phyloP scores from a whole-genome alignment of 371 early-diverging fungal species.

The Funneliformis caledonium region DNA sequence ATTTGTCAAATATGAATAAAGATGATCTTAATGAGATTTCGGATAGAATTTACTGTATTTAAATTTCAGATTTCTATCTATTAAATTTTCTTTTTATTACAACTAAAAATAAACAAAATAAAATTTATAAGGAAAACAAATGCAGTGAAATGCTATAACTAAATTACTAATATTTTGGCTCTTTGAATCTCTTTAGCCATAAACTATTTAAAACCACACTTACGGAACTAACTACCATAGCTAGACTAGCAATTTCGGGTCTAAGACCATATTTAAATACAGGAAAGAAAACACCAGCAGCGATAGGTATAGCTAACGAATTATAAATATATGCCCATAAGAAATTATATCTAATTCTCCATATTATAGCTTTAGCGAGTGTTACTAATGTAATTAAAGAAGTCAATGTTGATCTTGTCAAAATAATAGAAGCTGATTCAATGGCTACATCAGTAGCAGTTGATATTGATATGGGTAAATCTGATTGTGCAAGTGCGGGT shows the following conservation, averaged over 20 bases:
- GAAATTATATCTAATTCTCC: conserved; percentile 78
- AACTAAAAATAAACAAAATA: too few species aligned
- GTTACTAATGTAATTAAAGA: conserved; percentile 70
- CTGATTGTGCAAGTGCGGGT: conserved; percentile 86
- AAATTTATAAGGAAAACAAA: too few species aligned
- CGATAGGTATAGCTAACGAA: conserved; percentile 76
- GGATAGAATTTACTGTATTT: too few species aligned
- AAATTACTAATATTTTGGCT: not conserved
- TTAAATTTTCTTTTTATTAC: too few species aligned
- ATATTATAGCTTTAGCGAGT: conserved; percentile 65
- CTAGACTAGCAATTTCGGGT: conserved; percentile 79
- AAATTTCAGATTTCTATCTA: too few species aligned
- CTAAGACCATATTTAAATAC: conserved; percentile 53
- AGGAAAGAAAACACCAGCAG: conserved; percentile 77
- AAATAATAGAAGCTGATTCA: conserved; percentile 77
- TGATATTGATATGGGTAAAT: conserved; percentile 82
- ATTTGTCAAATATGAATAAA: too few species aligned
- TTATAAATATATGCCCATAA: conserved; percentile 85
- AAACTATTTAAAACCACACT: conserved; percentile 78
- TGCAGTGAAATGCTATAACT: too few species aligned
- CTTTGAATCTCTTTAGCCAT: conserved; percentile 47
- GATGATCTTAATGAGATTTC: too few species aligned
- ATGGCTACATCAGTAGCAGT: conserved; percentile 84
- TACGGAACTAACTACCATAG: conserved; percentile 82
- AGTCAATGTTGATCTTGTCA: conserved; percentile 71